Percentiles rank a stretch among this genome's conserved stretches.
Evolutionary conservation across 2,329 filamentous ascomycete genomes (phyloP).

Genomic region (Microdochium paspali): DNA sequence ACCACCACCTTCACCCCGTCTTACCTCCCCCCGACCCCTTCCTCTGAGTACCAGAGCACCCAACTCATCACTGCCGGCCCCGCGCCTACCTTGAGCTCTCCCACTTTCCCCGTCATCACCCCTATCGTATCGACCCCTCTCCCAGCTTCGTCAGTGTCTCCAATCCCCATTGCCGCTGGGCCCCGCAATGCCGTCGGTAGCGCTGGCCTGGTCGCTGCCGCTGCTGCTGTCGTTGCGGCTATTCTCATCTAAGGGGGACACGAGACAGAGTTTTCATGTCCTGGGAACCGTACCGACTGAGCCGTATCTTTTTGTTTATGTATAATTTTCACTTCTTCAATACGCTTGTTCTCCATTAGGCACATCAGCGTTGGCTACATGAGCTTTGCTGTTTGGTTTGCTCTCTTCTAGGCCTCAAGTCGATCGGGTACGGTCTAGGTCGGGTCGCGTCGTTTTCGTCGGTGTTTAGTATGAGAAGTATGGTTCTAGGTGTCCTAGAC

Average conservation of each 20-base stretch:
- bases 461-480: too few species aligned
- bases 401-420: too few species aligned
- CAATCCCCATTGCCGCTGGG: not conserved
- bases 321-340: too few species aligned
- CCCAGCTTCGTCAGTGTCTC: not conserved
- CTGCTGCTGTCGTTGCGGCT: not conserved
- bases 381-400: too few species aligned
- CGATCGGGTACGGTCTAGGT: too few species aligned
- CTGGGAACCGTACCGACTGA: too few species aligned
- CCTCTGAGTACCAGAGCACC: not conserved
- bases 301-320: too few species aligned
- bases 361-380: too few species aligned
- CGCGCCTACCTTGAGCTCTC: not conserved
- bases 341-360: too few species aligned
- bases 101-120: not conserved
- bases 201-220: not conserved
- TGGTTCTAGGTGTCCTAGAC: too few species aligned
- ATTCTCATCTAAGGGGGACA: not conserved
- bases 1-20: not conserved
- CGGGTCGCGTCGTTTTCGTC: too few species aligned
- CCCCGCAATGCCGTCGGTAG: not conserved
- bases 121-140: not conserved
- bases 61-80: not conserved
- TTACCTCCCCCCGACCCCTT: not conserved
- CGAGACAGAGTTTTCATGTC: too few species aligned